phyloP scores from a whole-genome alignment of 257 asterid genomes.

The Parsonsia alboflavescens region DNA sequence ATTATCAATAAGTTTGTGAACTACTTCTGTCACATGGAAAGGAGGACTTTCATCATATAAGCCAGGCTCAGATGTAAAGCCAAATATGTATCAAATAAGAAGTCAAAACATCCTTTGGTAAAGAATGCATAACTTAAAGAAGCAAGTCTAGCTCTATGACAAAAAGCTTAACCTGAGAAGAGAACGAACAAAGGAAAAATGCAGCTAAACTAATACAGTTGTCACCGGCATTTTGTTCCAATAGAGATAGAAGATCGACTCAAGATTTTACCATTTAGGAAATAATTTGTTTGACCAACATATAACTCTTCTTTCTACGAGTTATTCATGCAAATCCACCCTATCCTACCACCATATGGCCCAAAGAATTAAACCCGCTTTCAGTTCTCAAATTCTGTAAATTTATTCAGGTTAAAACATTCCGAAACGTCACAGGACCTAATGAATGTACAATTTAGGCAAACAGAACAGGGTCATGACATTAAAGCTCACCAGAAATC shows the following conservation, averaged over 20 bases:
- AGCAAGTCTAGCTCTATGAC: too few relatives aligned
- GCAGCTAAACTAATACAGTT: not conserved
- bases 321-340: too few relatives aligned
- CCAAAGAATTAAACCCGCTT: not conserved
- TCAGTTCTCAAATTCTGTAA: too few relatives aligned
- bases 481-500: slow-evolving; percentile 41
- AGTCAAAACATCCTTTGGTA: not conserved
- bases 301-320: too few relatives aligned
- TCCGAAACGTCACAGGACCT: not conserved
- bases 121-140: not conserved
- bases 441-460: not conserved
- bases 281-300: too few relatives aligned
- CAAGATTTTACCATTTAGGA: not conserved
- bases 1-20: slow-evolving; percentile 45
- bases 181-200: not conserved
- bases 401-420: not conserved
- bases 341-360: too few relatives aligned
- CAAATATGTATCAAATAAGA: not conserved
- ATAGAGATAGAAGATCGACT: not conserved
- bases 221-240: not conserved
- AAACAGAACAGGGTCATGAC: not conserved
- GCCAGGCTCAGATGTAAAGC: not conserved
- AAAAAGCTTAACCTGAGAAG: not conserved
- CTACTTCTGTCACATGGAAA: slow-evolving; percentile 38
- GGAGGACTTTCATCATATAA: not conserved